These are phyloP conservation scores for Salix suchowensis DNA, from an alignment of 345 rosid genomes.

Conservation along the genomic window DNA sequence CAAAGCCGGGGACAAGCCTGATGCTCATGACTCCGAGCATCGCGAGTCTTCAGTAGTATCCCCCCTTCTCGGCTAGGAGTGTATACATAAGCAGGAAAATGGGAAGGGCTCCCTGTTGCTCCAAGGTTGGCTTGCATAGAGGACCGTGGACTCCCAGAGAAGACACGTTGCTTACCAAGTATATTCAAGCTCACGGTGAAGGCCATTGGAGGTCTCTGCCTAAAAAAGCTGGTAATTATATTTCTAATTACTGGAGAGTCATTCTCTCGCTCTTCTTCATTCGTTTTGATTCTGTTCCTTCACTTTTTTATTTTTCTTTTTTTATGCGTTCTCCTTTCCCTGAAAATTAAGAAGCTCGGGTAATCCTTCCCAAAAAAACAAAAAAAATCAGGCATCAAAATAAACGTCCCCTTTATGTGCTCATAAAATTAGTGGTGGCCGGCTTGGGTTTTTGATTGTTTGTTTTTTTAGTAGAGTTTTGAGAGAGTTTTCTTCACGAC, in stretches of 20 bases:
- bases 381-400: background rate
- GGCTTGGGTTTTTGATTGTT: background rate
- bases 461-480: background rate
- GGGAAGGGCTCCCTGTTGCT: conserved; percentile 64
- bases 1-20: background rate
- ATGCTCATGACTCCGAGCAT: background rate
- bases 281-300: background rate
- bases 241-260: background rate
- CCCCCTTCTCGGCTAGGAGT: background rate
- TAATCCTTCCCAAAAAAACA: no score
- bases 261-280: background rate
- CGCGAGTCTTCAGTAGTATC: background rate
- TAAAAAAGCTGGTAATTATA: conserved; percentile 47
- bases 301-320: background rate
- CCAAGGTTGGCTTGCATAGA: conserved; percentile 56
- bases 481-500: background rate
- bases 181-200: conserved; percentile 54
- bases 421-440: background rate
- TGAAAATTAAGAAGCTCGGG: background rate
- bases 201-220: conserved; percentile 64
- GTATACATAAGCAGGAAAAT: conserved; percentile 15
- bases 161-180: conserved; percentile 49
- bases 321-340: background rate
- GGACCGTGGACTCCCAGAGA: conserved; percentile 63
- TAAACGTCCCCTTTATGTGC: background rate